A percentile compares a stretch with the other conserved stretches of the same genome.
These are phyloP conservation scores for Fusarium ramigenum DNA, from an alignment of 2,329 filamentous ascomycete species.

Conservation along the genomic window DNA sequence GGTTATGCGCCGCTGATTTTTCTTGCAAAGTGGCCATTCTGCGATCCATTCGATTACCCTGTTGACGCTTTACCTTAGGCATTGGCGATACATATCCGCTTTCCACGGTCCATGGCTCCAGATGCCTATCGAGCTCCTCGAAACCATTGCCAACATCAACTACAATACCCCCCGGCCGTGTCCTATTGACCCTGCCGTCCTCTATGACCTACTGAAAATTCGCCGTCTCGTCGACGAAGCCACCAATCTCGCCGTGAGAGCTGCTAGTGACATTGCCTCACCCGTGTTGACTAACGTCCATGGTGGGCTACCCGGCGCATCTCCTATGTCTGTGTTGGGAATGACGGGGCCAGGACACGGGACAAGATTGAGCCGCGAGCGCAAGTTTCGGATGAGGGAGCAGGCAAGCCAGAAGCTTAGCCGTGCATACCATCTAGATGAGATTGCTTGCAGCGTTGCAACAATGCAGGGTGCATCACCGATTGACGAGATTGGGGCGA, in stretches of 20 bases:
- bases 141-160: conserved; percentile 81
- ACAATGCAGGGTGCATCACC: conserved; percentile 84
- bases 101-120: conserved; percentile 88
- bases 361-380: conserved; percentile 76
- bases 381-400: conserved; percentile 82
- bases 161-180: conserved; percentile 79
- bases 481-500: conserved; percentile 77
- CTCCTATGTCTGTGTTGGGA: conserved; percentile 32
- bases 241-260: conserved; percentile 78
- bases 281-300: conserved; percentile 67
- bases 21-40: background rate
- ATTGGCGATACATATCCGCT: conserved; percentile 86
- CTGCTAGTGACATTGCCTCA: conserved; percentile 76
- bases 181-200: conserved; percentile 80
- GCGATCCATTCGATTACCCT: background rate
- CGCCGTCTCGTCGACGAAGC: conserved; percentile 82
- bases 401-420: conserved; percentile 81
- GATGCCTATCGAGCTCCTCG: conserved; percentile 80
- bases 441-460: conserved; percentile 83
- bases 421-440: conserved; percentile 81
- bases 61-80: conserved; percentile 59
- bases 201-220: conserved; percentile 87
- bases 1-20: background rate
- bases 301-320: conserved; percentile 47
- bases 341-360: conserved; percentile 62